Conservation (phyloP, 306 rosid genomes). For the Leucaena leucocephala region DNA sequence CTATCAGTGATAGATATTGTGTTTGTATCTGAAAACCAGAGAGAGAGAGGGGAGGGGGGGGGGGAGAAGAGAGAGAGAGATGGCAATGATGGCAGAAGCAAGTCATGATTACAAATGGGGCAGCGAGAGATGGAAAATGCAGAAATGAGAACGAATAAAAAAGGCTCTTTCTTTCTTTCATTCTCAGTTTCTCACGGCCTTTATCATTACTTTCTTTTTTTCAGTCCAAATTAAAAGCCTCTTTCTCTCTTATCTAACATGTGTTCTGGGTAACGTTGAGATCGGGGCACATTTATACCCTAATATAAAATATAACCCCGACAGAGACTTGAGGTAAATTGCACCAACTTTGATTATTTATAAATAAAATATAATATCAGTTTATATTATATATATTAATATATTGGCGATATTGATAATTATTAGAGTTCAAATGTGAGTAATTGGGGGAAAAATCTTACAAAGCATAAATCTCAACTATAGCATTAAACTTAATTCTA, state of each 20-base stretch:
- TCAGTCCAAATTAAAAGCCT: neutral
- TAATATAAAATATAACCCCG: neutral
- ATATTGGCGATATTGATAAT: too few species aligned
- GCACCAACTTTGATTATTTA: neutral
- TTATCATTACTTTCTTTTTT: conserved; percentile 31
- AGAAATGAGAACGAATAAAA: conserved; percentile 44
- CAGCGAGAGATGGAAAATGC: conserved; percentile 52
- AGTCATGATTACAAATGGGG: conserved; percentile 81
- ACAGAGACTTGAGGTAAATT: neutral
- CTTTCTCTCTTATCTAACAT: conserved; percentile 10
- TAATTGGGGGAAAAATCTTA: too few species aligned
- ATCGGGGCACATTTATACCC: conserved; percentile 24
- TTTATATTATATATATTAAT: too few species aligned
- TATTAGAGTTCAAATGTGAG: too few species aligned
- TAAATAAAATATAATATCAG: too few species aligned
- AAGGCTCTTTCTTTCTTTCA: conserved; percentile 31
- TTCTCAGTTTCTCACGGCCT: conserved; percentile 26
- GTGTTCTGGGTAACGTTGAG: conserved; percentile 19
- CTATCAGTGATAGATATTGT: conserved; percentile 30
- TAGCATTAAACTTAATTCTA: too few species aligned
- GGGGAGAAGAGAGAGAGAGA: conserved; percentile 48
- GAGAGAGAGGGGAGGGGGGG: conserved; percentile 37
- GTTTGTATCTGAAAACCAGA: neutral
- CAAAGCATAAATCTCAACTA: too few species aligned
- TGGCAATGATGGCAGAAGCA: conserved; percentile 71